Evolutionary conservation across 1,139 yeast species (phyloP), one percentile per base, ranked within the genome.

Genomic region (Geotrichum citri-aurantii): DNA sequence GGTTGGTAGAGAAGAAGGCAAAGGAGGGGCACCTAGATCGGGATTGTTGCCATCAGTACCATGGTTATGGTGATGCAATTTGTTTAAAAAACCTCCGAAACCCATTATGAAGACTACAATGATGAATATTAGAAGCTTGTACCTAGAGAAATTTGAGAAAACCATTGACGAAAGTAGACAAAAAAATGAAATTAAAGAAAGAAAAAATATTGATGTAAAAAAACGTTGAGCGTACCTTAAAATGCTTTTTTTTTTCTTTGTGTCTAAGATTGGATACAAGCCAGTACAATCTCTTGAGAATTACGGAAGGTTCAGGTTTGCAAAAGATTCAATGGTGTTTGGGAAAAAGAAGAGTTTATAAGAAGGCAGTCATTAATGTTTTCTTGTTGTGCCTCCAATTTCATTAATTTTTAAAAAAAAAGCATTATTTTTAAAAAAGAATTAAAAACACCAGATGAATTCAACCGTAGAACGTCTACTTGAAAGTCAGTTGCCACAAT

Each of bases 31-130:
- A 31, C 48, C 52, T 19, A 12, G 17, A 19, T 31, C 40, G 3
- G 10, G 46, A 11, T 12, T 8, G 21, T 24, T 42, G 14, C 33
- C 50, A n/a, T 52, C 42, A 12, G 48, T 50, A 12, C 48, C 54
- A 37, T 52, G 57, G 40, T 55, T 56, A 6, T 48, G 37, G 21
- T 55, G 55, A 46, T 52, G 48, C 31, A 48, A 26, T 48, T 52
- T 52, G 40, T 52, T 26, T 26, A 19, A 12, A 24, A 56, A 50
- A 21, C 50, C 37, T 17, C 56, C 61, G 37, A 59, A 52, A 11
- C 46, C 55, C 59, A 59, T 55, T 42, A 37, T 33, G 44, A 51
- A 42, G 11, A 47, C 50, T 48, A 50, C 19, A 23, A 23, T n/a
- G 19, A 23, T n/a, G 19, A 21, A 14, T 17, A 49, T 55, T 55